phyloP scores from a whole-genome alignment of 805 yeast species.

The Nakazawaea peltata region DNA sequence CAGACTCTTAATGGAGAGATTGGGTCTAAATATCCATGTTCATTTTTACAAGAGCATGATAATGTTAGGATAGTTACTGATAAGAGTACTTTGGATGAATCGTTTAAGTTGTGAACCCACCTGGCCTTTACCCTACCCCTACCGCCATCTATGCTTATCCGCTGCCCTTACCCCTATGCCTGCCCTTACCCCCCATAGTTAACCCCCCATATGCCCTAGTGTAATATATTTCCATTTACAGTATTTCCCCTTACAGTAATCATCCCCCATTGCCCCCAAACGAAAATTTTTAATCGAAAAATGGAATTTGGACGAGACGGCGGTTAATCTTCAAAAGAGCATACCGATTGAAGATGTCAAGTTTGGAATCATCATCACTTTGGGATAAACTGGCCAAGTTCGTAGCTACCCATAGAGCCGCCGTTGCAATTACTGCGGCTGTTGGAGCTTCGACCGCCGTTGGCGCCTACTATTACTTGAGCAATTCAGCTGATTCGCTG shows the following conservation, averaged over 20 bases:
- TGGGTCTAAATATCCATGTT: conserved; percentile 37
- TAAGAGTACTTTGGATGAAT: conserved; percentile 29
- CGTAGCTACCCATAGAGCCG: conserved; percentile 41
- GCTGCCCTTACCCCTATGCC: not conserved
- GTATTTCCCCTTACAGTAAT: no score
- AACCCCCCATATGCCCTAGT: no score
- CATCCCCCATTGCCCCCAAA: no score
- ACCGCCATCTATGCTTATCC: not conserved
- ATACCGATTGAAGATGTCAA: conserved; percentile 8
- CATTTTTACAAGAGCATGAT: conserved; percentile 38
- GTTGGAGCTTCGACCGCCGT: conserved; percentile 42
- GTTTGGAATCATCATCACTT: conserved; percentile 6
- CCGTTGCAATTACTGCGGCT: conserved; percentile 39
- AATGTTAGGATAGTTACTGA: conserved; percentile 41
- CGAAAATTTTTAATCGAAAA: no score
- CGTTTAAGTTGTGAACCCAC: not conserved
- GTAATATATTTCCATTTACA: no score
- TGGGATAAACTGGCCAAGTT: conserved; percentile 22
- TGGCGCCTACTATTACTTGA: conserved; percentile 37
- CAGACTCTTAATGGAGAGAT: conserved; percentile 34
- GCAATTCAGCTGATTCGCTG: conserved; percentile 16
- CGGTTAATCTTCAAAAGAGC: no score
- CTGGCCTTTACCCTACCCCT: not conserved
- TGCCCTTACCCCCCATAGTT: no score
- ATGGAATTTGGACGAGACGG: no score